These are phyloP conservation scores for Didymella glomerata DNA, from an alignment of 2,329 filamentous ascomycete genomes.

Conservation along the genomic window DNA sequence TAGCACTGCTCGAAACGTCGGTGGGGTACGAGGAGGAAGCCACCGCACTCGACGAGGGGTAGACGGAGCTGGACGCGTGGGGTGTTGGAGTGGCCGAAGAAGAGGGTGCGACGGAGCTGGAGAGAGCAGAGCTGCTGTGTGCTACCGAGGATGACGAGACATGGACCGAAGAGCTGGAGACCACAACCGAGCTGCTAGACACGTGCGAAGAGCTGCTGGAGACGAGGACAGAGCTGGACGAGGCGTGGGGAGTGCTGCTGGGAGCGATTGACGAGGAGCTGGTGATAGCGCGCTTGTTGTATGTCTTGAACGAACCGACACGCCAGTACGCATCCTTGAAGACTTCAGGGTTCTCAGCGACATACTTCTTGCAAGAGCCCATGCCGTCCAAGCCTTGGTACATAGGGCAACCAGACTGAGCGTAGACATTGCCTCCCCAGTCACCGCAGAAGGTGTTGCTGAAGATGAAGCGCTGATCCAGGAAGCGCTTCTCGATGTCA, in stretches of 20 bases:
- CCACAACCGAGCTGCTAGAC: neutral
- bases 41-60: conserved; percentile 8
- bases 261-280: conserved; percentile 29
- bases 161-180: neutral
- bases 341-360: conserved; percentile 70
- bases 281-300: conserved; percentile 19
- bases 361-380: conserved; percentile 71
- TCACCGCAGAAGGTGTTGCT: conserved; percentile 87
- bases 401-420: conserved; percentile 62
- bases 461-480: conserved; percentile 76
- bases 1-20: conserved; percentile 3
- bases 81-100: conserved; percentile 11
- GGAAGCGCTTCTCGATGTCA: conserved; percentile 74
- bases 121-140: conserved; percentile 6
- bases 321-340: conserved; percentile 79
- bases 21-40: conserved; percentile 1
- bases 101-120: conserved; percentile 7
- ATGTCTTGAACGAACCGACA: conserved; percentile 56
- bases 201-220: conserved; percentile 5
- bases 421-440: conserved; percentile 80
- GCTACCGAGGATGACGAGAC: neutral
- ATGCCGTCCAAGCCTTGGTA: conserved; percentile 16
- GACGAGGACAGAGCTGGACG: conserved; percentile 8
- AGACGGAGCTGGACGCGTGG: conserved; percentile 14
- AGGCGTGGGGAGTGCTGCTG: conserved; percentile 17